Percentiles rank a stretch among this genome's conserved stretches.
Evolutionary conservation across 2,329 filamentous ascomycete genomes (phyloP).

Genomic region (Lachnellula cervina): DNA sequence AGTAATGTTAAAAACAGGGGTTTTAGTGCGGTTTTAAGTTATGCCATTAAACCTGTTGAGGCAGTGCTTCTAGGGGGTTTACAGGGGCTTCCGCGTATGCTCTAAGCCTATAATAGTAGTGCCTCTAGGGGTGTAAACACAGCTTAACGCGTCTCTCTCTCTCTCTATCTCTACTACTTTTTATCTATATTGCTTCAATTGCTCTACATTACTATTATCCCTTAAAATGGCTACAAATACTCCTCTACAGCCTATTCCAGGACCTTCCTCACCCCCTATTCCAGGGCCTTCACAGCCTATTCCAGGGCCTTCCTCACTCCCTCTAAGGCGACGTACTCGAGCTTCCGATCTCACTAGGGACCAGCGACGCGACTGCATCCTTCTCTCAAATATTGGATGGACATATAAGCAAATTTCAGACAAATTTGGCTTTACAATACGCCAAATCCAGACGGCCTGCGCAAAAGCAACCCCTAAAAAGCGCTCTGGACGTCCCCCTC

Average conservation of each 20-base stretch:
- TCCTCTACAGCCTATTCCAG: not conserved
- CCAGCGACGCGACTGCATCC: not conserved
- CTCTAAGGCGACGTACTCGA: not conserved
- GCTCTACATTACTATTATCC: too few species aligned
- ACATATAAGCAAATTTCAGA: not conserved
- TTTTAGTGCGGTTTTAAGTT: not conserved
- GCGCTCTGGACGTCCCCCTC: conserved; percentile 6
- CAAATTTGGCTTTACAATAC: not conserved
- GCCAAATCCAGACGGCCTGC: not conserved
- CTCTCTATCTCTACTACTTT: too few species aligned
- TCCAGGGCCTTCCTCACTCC: not conserved
- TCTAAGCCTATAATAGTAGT: too few species aligned
- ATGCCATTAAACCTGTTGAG: not conserved
- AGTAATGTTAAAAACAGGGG: not conserved
- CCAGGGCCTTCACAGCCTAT: too few species aligned
- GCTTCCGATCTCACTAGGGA: not conserved
- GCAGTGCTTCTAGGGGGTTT: not conserved
- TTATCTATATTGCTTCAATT: too few species aligned
- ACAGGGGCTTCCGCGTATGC: not conserved
- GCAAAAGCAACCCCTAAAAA: conserved; percentile 1
- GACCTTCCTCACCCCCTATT: not conserved
- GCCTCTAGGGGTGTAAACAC: too few species aligned
- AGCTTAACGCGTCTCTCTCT: too few species aligned
- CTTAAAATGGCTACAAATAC: too few species aligned
- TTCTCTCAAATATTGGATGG: not conserved